These are phyloP conservation scores for Fraxinus paxiana DNA, from an alignment of 305 asterid species.

Conservation along the genomic window DNA sequence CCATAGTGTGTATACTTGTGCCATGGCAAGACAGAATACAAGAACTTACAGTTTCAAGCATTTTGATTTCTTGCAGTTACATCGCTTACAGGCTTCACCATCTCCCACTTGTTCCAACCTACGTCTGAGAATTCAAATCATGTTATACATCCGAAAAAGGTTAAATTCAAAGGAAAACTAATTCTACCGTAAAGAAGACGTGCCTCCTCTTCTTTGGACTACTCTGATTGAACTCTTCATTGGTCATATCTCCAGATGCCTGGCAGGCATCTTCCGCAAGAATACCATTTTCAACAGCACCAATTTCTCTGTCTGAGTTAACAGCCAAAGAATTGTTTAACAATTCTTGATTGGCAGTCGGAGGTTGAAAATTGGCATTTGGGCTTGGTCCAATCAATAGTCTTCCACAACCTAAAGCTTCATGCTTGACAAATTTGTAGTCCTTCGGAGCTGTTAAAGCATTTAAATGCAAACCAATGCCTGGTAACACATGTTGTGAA, in stretches of 20 bases:
- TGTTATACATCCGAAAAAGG: conserved; percentile 14
- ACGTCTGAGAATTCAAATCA: conserved; percentile 45
- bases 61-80: conserved; percentile 95
- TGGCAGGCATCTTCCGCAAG: conserved; percentile 46
- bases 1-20: neutral
- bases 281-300: conserved; percentile 33
- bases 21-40: neutral
- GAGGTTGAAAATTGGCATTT: conserved; percentile 41
- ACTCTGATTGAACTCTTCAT: conserved; percentile 58
- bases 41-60: conserved; percentile 90
- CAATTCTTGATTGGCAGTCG: conserved; percentile 38
- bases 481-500: conserved; percentile 57
- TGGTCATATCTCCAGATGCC: conserved; percentile 36
- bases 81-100: conserved; percentile 75
- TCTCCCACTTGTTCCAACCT: conserved; percentile 55
- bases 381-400: conserved; percentile 58
- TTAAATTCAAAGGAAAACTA: neutral
- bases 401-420: conserved; percentile 49
- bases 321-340: conserved; percentile 31
- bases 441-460: conserved; percentile 72
- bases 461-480: conserved; percentile 90
- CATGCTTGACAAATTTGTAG: conserved; percentile 42
- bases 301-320: conserved; percentile 40
- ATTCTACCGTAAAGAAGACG: conserved; percentile 12
- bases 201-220: conserved; percentile 94